Conservation (phyloP, 192 early-diverging fungal species). For the Coemansia sp. region DNA sequence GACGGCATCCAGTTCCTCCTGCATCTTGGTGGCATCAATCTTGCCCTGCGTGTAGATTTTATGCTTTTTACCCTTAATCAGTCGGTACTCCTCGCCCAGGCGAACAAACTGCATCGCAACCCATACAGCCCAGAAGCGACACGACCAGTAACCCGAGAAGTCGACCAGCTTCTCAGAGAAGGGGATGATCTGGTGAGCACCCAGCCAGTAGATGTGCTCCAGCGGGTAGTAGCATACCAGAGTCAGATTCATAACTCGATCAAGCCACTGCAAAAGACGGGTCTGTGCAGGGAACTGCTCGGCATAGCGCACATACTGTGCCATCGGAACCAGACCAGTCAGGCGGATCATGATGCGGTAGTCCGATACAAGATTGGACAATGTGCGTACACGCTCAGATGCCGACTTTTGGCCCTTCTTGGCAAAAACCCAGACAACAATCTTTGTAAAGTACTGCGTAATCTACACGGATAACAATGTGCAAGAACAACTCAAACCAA, state of each 20-base stretch:
- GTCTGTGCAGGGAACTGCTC: slow-evolving; percentile 75
- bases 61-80: slow-evolving; percentile 53
- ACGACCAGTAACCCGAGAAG: slow-evolving; percentile 86
- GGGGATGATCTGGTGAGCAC: slow-evolving; percentile 76
- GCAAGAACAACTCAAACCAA: background rate
- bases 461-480: slow-evolving; percentile 55
- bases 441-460: slow-evolving; percentile 89
- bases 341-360: slow-evolving; percentile 90
- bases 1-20: slow-evolving; percentile 63
- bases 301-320: slow-evolving; percentile 79
- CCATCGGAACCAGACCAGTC: slow-evolving; percentile 76
- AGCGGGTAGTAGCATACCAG: slow-evolving; percentile 92
- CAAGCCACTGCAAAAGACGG: slow-evolving; percentile 60
- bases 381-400: slow-evolving; percentile 70
- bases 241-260: slow-evolving; percentile 83
- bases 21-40: slow-evolving; percentile 58
- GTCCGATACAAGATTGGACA: slow-evolving; percentile 84
- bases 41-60: slow-evolving; percentile 59
- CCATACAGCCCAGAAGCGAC: slow-evolving; percentile 95
- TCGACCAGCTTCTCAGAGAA: slow-evolving; percentile 71
- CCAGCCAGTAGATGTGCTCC: slow-evolving; percentile 95
- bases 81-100: slow-evolving; percentile 65
- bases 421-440: slow-evolving; percentile 77
- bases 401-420: slow-evolving; percentile 57
- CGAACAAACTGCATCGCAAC: slow-evolving; percentile 86